These are phyloP conservation scores for Laburnicola sp. DNA, from an alignment of 2,329 filamentous ascomycete genomes.

Conservation along the genomic window DNA sequence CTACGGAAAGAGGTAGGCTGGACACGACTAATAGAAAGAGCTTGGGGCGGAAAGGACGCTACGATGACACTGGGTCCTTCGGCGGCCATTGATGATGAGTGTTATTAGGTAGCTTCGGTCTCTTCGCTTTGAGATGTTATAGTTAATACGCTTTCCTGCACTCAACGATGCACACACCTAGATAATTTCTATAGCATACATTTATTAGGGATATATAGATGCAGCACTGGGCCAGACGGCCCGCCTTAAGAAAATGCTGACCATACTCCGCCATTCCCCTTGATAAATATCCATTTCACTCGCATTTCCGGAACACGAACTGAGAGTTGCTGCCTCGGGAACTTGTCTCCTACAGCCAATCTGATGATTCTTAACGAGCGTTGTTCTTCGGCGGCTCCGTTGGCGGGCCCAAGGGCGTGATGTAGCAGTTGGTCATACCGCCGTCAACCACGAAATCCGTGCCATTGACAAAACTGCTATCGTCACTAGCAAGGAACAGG, in stretches of 20 bases:
- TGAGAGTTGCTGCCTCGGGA: neutral
- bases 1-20: no score
- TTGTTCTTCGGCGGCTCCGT: conserved; percentile 58
- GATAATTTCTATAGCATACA: no score
- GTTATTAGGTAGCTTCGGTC: no score
- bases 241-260: neutral
- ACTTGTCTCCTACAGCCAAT: neutral
- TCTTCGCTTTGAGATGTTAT: no score
- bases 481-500: conserved; percentile 82
- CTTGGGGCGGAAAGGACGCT: no score
- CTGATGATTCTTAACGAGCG: conserved; percentile 24
- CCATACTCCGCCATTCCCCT: neutral
- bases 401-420: conserved; percentile 63
- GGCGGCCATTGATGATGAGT: no score
- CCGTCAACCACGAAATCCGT: conserved; percentile 95
- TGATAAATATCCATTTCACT: neutral
- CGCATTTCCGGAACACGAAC: neutral
- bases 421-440: conserved; percentile 90
- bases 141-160: no score
- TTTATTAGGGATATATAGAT: neutral
- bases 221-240: neutral
- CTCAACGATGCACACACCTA: no score
- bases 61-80: no score
- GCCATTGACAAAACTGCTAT: conserved; percentile 87
- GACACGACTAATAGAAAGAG: no score